Evolutionary conservation across 1,139 yeast genomes (phyloP).

Genomic region (Keqinozyma sinolaborantium): DNA sequence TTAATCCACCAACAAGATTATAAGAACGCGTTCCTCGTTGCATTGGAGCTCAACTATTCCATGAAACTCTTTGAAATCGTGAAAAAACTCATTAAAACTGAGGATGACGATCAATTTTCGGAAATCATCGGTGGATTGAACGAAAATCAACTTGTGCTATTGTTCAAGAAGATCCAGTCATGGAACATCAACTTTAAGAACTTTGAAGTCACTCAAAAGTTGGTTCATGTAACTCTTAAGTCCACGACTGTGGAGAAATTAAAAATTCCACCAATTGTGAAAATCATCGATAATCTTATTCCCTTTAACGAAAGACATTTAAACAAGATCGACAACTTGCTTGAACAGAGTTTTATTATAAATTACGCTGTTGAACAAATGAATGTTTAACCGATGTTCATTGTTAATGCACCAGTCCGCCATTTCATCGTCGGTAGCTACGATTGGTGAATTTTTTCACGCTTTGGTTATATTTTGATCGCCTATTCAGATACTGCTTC

Average conservation of each 20-base stretch:
- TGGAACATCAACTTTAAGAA: conserved; percentile 93
- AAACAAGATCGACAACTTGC: conserved; percentile 66
- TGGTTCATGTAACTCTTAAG: conserved; percentile 61
- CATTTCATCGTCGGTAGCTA: neutral
- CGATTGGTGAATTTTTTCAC: neutral
- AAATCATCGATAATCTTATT: conserved; percentile 65
- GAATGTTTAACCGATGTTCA: conserved; percentile 31
- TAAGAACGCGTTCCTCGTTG: conserved; percentile 84
- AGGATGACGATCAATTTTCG: conserved; percentile 56
- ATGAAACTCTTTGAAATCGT: conserved; percentile 75
- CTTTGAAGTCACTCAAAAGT: conserved; percentile 74
- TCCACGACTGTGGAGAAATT: conserved; percentile 53
- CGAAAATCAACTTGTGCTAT: conserved; percentile 53
- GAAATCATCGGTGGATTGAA: conserved; percentile 55
- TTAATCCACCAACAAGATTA: conserved; percentile 70
- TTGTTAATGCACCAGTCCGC: too few species aligned
- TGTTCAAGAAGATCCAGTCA: conserved; percentile 78
- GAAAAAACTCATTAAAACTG: conserved; percentile 46
- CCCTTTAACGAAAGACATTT: conserved; percentile 90
- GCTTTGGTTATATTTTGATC: too few species aligned
- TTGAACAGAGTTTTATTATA: conserved; percentile 80
- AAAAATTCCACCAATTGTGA: conserved; percentile 60
- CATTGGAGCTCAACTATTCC: conserved; percentile 82
- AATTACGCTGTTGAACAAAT: conserved; percentile 83
- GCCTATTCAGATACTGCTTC: too few species aligned